Evolutionary conservation across 2,329 filamentous ascomycete genomes (phyloP).

Genomic region (Fusarium torulosum): DNA sequence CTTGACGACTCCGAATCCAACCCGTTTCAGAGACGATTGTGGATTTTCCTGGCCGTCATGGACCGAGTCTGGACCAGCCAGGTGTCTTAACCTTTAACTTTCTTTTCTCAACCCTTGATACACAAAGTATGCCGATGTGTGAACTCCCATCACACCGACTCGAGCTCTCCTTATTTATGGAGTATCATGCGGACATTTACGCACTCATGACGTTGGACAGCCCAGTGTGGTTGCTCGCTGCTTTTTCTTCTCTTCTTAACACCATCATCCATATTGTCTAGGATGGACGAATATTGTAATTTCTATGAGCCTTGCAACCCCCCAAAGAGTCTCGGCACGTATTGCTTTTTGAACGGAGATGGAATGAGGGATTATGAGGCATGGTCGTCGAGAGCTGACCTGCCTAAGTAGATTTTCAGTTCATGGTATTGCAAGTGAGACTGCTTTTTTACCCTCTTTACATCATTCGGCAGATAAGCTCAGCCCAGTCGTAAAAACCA

Average conservation of each 20-base stretch:
- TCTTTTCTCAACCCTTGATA: neutral
- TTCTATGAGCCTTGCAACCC: too few relatives aligned
- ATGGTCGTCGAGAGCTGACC: neutral
- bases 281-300: too few relatives aligned
- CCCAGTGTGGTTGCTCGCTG: neutral
- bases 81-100: slow-evolving; percentile 14
- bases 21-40: neutral
- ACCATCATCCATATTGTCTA: neutral
- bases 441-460: neutral
- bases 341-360: neutral
- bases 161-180: neutral
- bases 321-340: neutral
- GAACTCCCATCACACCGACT: slow-evolving; percentile 21
- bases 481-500: neutral
- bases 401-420: neutral
- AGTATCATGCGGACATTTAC: slow-evolving; percentile 1
- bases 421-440: neutral
- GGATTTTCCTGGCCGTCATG: neutral
- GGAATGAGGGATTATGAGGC: neutral
- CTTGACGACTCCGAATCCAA: slow-evolving; percentile 14
- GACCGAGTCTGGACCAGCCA: slow-evolving; percentile 18
- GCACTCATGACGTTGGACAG: slow-evolving; percentile 11
- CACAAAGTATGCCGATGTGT: slow-evolving; percentile 3
- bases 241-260: neutral
- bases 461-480: neutral